Evolutionary conservation across 2,329 filamentous ascomycete genomes (phyloP).

Genomic region (Curvularia eragrostidis): DNA sequence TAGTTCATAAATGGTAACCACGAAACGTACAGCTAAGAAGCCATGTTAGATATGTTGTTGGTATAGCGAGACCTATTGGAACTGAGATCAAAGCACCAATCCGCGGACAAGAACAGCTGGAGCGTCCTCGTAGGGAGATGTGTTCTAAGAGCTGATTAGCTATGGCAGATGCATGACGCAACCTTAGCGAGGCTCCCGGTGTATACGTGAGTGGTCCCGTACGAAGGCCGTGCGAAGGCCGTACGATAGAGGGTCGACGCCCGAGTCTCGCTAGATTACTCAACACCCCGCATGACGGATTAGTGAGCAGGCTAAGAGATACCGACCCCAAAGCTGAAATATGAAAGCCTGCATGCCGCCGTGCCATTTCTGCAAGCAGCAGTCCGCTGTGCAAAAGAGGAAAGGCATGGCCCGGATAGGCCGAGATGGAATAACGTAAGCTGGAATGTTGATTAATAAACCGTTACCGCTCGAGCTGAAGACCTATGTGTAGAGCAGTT

Average conservation of each 20-base stretch:
- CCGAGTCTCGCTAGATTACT: background rate
- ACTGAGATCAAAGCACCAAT: background rate
- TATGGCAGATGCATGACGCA: background rate
- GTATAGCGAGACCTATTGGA: background rate
- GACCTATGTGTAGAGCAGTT: background rate
- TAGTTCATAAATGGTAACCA: background rate
- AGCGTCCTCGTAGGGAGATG: background rate
- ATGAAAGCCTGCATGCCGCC: background rate
- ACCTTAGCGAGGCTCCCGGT: background rate
- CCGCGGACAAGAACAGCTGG: background rate
- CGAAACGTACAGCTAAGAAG: background rate
- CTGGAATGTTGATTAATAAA: constrained; percentile 10
- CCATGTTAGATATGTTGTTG: background rate
- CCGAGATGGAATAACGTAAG: background rate
- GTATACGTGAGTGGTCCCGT: background rate
- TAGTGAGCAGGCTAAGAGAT: background rate
- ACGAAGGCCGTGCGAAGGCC: background rate
- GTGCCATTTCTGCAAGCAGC: background rate
- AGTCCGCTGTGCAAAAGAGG: background rate
- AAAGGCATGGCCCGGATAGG: background rate
- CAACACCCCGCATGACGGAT: background rate
- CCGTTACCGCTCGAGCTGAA: background rate
- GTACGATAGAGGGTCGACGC: background rate
- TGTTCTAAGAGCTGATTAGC: background rate
- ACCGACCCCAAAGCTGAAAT: background rate